phyloP scores from a whole-genome alignment of 1,284 basidiomycete genomes.

The Leccinum pachyderme region DNA sequence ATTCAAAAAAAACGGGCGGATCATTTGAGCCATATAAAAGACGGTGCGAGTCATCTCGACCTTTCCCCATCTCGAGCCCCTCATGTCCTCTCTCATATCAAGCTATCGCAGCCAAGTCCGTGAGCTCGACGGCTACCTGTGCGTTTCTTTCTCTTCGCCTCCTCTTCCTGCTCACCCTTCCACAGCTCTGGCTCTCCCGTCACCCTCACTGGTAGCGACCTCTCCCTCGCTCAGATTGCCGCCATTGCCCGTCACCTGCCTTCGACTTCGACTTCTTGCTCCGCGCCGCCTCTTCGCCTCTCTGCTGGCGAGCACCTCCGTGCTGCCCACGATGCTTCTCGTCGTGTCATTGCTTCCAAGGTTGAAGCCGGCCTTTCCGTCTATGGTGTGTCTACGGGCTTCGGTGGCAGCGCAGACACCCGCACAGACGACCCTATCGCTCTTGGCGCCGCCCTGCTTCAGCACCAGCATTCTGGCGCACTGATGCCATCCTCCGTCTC shows the following conservation, averaged over 20 bases:
- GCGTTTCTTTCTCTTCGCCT: slow-evolving; percentile 17
- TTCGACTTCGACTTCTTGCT: background rate
- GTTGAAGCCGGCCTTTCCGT: slow-evolving; percentile 67
- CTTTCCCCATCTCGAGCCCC: background rate
- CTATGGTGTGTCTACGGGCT: slow-evolving; percentile 83
- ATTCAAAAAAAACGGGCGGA: slow-evolving; percentile 13
- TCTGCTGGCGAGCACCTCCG: slow-evolving; percentile 47
- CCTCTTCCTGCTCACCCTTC: slow-evolving; percentile 4
- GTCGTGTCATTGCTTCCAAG: slow-evolving; percentile 62
- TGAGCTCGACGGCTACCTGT: slow-evolving; percentile 58
- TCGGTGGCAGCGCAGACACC: slow-evolving; percentile 75
- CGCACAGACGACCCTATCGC: slow-evolving; percentile 66
- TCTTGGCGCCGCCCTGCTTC: slow-evolving; percentile 74
- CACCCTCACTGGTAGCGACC: slow-evolving; percentile 62
- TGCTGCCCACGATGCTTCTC: slow-evolving; percentile 55
- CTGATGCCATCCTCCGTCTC: slow-evolving; percentile 27
- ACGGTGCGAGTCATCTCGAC: background rate
- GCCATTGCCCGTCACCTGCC: slow-evolving; percentile 67
- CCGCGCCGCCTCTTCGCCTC: slow-evolving; percentile 43
- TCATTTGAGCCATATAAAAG: slow-evolving; percentile 12
- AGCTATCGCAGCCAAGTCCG: slow-evolving; percentile 49
- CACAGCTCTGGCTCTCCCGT: slow-evolving; percentile 59
- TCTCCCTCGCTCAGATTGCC: slow-evolving; percentile 73
- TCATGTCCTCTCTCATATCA: slow-evolving; percentile 38
- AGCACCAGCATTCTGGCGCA: slow-evolving; percentile 77